Conservation (phyloP, 1,284 basidiomycete genomes). For the Jaminaea rosea region DNA sequence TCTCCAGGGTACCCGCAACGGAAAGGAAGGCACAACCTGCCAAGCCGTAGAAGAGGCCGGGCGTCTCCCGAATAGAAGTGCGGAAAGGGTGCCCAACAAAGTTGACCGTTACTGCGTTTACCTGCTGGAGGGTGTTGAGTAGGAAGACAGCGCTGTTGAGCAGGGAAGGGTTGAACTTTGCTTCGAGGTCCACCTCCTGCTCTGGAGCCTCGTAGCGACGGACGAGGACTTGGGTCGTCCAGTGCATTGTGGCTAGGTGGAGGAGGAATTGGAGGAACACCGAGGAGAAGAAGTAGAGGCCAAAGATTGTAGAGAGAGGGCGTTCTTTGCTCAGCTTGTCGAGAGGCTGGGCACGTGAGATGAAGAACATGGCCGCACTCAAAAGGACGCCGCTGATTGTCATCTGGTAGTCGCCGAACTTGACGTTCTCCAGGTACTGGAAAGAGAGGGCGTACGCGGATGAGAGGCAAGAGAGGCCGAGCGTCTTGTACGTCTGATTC, state of each 20-base stretch:
- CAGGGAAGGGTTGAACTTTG: slow-evolving; percentile 40
- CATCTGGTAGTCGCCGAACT: slow-evolving; percentile 44
- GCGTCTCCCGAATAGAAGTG: slow-evolving; percentile 37
- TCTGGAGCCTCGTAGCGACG: slow-evolving; percentile 28
- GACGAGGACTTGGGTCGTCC: slow-evolving; percentile 23
- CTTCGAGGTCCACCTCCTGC: slow-evolving; percentile 38
- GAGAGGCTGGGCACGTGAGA: slow-evolving; percentile 39
- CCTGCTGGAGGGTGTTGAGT: slow-evolving; percentile 38
- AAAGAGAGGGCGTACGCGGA: slow-evolving; percentile 42
- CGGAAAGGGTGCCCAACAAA: slow-evolving; percentile 44
- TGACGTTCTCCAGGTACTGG: slow-evolving; percentile 43
- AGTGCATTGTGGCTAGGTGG: slow-evolving; percentile 41
- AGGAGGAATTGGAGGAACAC: slow-evolving; percentile 42
- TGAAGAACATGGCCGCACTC: slow-evolving; percentile 43
- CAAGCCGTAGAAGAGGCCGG: slow-evolving; percentile 41
- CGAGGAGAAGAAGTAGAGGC: slow-evolving; percentile 38
- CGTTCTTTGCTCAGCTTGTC: slow-evolving; percentile 39
- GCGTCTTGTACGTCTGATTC: slow-evolving; percentile 47
- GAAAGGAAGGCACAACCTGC: slow-evolving; percentile 26
- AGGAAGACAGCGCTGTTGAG: slow-evolving; percentile 45
- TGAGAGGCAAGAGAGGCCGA: slow-evolving; percentile 45
- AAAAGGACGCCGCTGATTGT: slow-evolving; percentile 42
- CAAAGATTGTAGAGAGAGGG: slow-evolving; percentile 40
- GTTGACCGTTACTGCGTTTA: slow-evolving; percentile 27
- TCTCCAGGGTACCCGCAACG: slow-evolving; percentile 54